These are phyloP conservation scores for Pouteria glomerata DNA, from an alignment of 148 eudicot species.

Conservation along the genomic window DNA sequence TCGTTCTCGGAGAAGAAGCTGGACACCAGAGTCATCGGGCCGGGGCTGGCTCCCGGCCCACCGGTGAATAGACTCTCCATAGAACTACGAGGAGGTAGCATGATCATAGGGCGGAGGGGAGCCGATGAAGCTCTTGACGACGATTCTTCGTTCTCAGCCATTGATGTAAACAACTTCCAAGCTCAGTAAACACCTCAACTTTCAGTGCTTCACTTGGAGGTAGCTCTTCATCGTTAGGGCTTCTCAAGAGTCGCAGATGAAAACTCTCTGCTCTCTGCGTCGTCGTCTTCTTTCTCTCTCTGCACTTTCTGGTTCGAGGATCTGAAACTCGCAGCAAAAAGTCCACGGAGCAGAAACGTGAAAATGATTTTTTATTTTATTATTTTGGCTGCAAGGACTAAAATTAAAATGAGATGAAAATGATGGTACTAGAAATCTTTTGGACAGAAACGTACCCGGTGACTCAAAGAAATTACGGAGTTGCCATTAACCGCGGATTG, in stretches of 20 bases:
- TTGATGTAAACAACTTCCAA: neutral
- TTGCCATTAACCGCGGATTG: neutral
- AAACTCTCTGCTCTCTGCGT: neutral
- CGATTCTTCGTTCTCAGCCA: conserved; percentile 16
- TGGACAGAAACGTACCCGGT: neutral
- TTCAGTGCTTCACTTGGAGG: neutral
- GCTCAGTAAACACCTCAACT: neutral
- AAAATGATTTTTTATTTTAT: neutral
- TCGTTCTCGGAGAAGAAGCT: conserved; percentile 69
- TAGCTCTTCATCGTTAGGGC: neutral
- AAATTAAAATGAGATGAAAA: neutral
- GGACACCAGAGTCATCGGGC: conserved; percentile 74
- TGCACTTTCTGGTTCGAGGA: conserved; percentile 3
- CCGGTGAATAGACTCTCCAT: conserved; percentile 44
- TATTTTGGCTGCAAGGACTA: neutral
- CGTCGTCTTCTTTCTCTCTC: neutral
- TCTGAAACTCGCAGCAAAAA: neutral
- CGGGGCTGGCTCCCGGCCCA: conserved; percentile 65
- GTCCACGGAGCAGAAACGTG: conserved; percentile 17
- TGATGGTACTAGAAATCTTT: neutral
- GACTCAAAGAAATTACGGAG: neutral
- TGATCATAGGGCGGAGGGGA: conserved; percentile 37
- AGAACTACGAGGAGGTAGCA: conserved; percentile 46
- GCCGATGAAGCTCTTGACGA: conserved; percentile 14
- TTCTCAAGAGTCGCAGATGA: neutral